Evolutionary conservation across 2,329 filamentous ascomycete genomes (phyloP).

Genomic region (Ophiocordyceps robertsii): DNA sequence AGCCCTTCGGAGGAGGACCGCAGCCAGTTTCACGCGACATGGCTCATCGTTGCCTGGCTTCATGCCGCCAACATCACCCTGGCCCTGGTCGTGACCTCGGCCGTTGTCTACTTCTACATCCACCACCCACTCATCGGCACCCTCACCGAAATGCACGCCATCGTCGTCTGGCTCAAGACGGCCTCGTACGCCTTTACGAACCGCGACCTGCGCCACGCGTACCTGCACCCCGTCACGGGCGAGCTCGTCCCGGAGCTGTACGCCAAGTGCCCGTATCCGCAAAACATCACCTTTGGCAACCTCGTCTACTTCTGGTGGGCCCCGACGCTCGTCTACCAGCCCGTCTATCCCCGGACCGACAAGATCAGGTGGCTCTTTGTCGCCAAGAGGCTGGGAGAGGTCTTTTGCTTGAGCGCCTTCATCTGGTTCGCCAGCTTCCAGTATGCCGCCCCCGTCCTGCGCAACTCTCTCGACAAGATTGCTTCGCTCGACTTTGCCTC

Average conservation of each 20-base stretch:
- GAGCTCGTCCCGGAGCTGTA: conserved; percentile 74
- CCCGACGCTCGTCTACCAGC: conserved; percentile 91
- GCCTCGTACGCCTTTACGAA: conserved; percentile 96
- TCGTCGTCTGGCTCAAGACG: conserved; percentile 93
- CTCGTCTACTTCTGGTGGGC: conserved; percentile 97
- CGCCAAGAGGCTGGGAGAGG: conserved; percentile 66
- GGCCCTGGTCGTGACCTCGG: conserved; percentile 67
- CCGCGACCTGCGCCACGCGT: conserved; percentile 82
- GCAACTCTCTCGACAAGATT: conserved; percentile 83
- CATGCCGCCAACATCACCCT: conserved; percentile 76
- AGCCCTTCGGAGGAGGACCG: conserved; percentile 42
- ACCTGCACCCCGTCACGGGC: conserved; percentile 59
- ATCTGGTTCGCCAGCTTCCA: conserved; percentile 95
- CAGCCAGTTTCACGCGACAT: conserved; percentile 57
- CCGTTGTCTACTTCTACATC: conserved; percentile 80
- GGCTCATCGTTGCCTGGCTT: conserved; percentile 66
- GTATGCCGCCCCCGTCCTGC: conserved; percentile 80
- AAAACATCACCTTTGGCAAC: conserved; percentile 80
- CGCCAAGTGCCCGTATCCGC: conserved; percentile 69
- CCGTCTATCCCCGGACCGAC: conserved; percentile 77
- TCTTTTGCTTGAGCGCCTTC: conserved; percentile 65
- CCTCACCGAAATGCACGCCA: conserved; percentile 76
- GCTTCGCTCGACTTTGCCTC: conserved; percentile 64
- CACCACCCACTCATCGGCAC: conserved; percentile 91
- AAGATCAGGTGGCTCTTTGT: conserved; percentile 82